phyloP scores from a whole-genome alignment of 345 rosid genomes.

The Acer campestre region DNA sequence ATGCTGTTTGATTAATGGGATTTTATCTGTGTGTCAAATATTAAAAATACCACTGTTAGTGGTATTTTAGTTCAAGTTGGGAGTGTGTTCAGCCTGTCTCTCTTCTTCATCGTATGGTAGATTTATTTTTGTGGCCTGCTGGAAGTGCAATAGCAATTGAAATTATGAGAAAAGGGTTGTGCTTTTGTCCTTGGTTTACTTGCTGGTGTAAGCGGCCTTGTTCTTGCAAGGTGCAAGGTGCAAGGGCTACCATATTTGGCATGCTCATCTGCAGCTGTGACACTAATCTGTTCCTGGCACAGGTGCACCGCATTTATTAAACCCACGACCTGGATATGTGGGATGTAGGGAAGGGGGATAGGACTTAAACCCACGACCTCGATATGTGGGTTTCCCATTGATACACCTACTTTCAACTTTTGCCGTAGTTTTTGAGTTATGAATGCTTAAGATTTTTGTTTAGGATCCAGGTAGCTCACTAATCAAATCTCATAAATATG shows the following conservation, averaged over 20 bases:
- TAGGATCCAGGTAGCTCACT: neutral
- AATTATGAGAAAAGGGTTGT: neutral
- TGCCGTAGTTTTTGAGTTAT: neutral
- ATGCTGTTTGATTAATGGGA: conserved; percentile 35
- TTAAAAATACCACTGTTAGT: neutral
- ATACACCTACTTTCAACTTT: too few relatives aligned
- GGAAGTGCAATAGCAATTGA: neutral
- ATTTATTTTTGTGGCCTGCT: neutral
- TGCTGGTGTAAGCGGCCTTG: neutral
- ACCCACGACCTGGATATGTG: too few relatives aligned
- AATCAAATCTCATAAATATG: neutral
- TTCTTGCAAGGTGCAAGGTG: neutral
- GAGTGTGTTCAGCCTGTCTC: neutral
- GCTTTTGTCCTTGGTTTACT: neutral
- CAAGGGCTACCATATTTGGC: neutral
- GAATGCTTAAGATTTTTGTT: neutral
- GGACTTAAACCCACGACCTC: too few relatives aligned
- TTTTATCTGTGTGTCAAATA: conserved; percentile 30
- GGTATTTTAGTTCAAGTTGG: neutral
- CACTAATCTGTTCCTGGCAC: neutral
- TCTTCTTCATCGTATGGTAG: neutral
- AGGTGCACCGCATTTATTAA: neutral
- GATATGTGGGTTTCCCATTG: too few relatives aligned
- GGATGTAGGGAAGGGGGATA: too few relatives aligned
- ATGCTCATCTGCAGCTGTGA: neutral